phyloP scores from a whole-genome alignment of 2,329 filamentous ascomycete genomes.

The Cadophora luteo-olivacea region DNA sequence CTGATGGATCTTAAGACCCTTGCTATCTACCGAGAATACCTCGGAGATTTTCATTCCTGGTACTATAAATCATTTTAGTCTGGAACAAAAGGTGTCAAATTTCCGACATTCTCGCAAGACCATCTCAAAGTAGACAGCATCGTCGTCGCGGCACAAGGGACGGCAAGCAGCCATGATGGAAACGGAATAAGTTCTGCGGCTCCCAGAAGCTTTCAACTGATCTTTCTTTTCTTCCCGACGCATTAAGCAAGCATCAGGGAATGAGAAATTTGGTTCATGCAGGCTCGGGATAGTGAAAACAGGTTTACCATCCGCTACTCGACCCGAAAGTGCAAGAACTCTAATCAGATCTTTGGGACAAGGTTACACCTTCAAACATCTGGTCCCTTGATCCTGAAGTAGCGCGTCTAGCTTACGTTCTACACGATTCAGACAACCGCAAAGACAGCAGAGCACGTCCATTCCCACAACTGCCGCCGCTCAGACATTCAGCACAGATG shows the following conservation, averaged over 20 bases:
- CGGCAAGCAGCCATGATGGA: neutral
- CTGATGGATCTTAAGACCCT: neutral
- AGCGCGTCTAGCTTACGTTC: neutral
- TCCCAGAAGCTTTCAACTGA: neutral
- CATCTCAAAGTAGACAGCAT: neutral
- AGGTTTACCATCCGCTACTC: neutral
- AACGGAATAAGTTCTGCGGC: neutral
- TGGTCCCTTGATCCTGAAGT: neutral
- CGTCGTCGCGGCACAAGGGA: neutral
- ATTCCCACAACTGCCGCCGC: constrained; percentile 5
- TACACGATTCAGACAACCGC: neutral
- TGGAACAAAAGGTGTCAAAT: neutral
- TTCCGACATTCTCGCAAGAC: neutral
- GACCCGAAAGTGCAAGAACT: constrained; percentile 7
- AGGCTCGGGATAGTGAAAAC: neutral
- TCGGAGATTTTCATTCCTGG: constrained; percentile 8
- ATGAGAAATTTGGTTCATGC: neutral
- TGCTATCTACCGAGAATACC: neutral
- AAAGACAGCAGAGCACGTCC: neutral
- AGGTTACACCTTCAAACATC: neutral
- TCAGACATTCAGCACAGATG: constrained; percentile 17
- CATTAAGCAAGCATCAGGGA: neutral
- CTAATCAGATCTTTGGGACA: neutral
- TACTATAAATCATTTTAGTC: neutral
- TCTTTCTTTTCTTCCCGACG: neutral